Evolutionary conservation across 1,139 yeast species (phyloP).

Genomic region (Suhomyces atakaporum): DNA sequence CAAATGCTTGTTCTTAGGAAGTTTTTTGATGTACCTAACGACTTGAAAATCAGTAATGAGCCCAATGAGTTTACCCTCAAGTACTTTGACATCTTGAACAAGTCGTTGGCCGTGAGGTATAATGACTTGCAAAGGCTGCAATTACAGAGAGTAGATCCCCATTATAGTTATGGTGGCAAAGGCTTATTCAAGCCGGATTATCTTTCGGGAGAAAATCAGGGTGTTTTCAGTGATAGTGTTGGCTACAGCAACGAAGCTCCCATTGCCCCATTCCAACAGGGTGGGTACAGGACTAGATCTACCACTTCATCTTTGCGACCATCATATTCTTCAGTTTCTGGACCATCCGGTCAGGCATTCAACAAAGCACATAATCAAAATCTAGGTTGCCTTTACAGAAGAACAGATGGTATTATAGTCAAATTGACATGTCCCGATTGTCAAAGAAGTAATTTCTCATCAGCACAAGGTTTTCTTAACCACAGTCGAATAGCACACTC

Average conservation of each 20-base stretch:
- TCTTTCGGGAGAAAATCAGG: conserved; percentile 10
- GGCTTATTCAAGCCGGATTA: conserved; percentile 15
- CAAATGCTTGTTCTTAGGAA: conserved; percentile 56
- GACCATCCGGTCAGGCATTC: conserved; percentile 13
- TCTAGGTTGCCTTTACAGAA: conserved; percentile 61
- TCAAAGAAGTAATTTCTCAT: conserved; percentile 66
- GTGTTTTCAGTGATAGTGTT: conserved; percentile 1
- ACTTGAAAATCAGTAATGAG: conserved; percentile 38
- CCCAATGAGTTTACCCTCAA: conserved; percentile 53
- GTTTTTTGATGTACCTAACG: conserved; percentile 52
- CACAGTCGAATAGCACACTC: conserved; percentile 76
- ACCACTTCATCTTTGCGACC: conserved; percentile 55
- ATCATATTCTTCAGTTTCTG: conserved; percentile 17
- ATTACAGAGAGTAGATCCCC: conserved; percentile 4
- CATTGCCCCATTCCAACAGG: conserved; percentile 6
- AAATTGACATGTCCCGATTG: conserved; percentile 70
- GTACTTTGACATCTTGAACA: conserved; percentile 43
- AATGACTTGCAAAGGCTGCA: conserved; percentile 22
- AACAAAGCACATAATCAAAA: conserved; percentile 21
- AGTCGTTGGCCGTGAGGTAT: conserved; percentile 38
- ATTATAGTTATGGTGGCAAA: conserved; percentile 13
- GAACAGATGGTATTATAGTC: conserved; percentile 74
- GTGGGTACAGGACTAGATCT: conserved; percentile 46
- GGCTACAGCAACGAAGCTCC: conserved; percentile 5
- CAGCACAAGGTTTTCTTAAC: conserved; percentile 79